phyloP scores from a whole-genome alignment of 1,284 basidiomycete genomes.

The Papiliotrema laurentii region DNA sequence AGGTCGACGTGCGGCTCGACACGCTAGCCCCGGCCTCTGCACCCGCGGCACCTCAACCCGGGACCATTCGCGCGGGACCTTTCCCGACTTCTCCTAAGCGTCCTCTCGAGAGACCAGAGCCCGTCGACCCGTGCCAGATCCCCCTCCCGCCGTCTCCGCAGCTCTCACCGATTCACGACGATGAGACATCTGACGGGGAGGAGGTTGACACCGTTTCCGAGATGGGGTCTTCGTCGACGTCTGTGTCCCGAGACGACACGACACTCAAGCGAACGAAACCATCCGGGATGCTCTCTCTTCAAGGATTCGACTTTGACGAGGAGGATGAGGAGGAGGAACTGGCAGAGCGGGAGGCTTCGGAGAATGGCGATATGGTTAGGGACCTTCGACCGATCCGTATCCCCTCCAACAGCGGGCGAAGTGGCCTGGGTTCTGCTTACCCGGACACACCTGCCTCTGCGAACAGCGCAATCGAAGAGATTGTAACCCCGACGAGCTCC shows the following conservation, averaged over 20 bases:
- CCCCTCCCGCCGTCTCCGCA: conserved; percentile 31
- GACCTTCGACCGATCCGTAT: neutral
- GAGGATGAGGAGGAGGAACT: conserved; percentile 7
- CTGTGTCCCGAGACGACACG: neutral
- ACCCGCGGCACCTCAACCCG: neutral
- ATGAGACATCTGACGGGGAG: too few species aligned
- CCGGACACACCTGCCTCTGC: neutral
- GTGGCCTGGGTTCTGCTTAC: neutral
- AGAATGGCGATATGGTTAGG: conserved; percentile 3
- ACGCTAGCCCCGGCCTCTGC: neutral
- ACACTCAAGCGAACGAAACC: neutral
- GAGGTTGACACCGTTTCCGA: too few species aligned
- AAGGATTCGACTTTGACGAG: conserved; percentile 20
- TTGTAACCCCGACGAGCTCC: conserved; percentile 2
- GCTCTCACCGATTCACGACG: too few species aligned
- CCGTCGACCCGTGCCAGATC: conserved; percentile 29
- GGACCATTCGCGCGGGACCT: neutral
- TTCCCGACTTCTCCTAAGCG: neutral
- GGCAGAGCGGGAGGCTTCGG: conserved; percentile 11
- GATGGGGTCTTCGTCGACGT: neutral
- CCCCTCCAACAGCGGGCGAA: neutral
- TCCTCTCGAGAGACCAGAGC: conserved; percentile 16
- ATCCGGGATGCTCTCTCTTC: conserved; percentile 15
- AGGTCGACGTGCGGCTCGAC: neutral
- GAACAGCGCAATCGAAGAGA: neutral